Evolutionary conservation across 768 basidiomycete species (phyloP).

Genomic region (Auricularia auricula-judae): DNA sequence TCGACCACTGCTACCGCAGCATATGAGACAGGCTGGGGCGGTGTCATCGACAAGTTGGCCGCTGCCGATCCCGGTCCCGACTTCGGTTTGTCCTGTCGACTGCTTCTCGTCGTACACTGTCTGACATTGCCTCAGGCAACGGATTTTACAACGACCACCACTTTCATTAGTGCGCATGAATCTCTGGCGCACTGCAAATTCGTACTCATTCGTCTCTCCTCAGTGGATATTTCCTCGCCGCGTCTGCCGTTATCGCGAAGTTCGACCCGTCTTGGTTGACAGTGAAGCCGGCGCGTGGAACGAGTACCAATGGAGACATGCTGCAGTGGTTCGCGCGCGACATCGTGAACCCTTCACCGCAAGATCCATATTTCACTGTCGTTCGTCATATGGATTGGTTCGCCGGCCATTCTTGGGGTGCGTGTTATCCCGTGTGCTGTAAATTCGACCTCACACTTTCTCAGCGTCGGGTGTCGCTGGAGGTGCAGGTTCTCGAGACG

Average conservation of each 20-base stretch:
- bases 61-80: conserved; percentile 17
- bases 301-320: conserved; percentile 17
- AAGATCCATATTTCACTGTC: conserved; percentile 23
- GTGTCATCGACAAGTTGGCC: conserved; percentile 22
- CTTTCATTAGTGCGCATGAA: conserved; percentile 18
- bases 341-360: conserved; percentile 23
- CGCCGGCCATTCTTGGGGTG: conserved; percentile 26
- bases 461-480: conserved; percentile 23
- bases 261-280: conserved; percentile 9
- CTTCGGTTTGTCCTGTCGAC: conserved; percentile 10
- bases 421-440: neutral
- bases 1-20: conserved; percentile 16
- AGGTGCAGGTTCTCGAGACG: conserved; percentile 23
- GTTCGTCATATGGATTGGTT: conserved; percentile 26
- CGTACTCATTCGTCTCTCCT: neutral
- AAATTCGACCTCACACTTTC: neutral
- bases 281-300: conserved; percentile 7
- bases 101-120: no score
- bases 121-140: conserved; percentile 9
- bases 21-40: conserved; percentile 26
- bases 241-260: conserved; percentile 23
- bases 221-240: conserved; percentile 21
- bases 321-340: conserved; percentile 23
- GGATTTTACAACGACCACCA: conserved; percentile 27
- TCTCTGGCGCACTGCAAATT: neutral